Evolutionary conservation across 2,329 filamentous ascomycete genomes (phyloP).

Genomic region (Septoria linicola): DNA sequence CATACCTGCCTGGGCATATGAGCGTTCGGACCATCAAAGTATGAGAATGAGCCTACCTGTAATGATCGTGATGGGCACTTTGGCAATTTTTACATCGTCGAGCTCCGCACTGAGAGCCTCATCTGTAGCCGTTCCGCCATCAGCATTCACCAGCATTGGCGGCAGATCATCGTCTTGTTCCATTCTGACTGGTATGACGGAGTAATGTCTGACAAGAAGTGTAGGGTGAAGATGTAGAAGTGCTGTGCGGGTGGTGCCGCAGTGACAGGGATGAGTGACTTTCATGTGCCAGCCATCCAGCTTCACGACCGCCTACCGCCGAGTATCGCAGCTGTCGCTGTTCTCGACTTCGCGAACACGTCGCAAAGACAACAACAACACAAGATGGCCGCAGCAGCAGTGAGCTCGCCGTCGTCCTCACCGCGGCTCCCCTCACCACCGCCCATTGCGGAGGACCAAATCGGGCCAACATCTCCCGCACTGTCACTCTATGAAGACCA

Average conservation of each 20-base stretch:
- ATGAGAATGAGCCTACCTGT: constrained; percentile 58
- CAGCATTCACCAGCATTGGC: constrained; percentile 63
- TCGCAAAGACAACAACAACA: no score
- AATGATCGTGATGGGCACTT: constrained; percentile 82
- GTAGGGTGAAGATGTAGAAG: background rate
- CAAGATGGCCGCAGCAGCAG: constrained; percentile 32
- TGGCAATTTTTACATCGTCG: constrained; percentile 55
- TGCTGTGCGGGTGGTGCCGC: background rate
- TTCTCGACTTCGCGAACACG: background rate
- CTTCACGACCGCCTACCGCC: no score
- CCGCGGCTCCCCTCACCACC: constrained; percentile 93
- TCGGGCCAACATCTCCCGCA: constrained; percentile 74
- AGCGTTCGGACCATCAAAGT: no score
- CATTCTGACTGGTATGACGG: constrained; percentile 45
- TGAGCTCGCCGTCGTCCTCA: constrained; percentile 64
- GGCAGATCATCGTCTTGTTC: constrained; percentile 62
- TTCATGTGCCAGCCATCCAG: constrained; percentile 12
- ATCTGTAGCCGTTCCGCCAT: background rate
- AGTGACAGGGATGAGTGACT: background rate
- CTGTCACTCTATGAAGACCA: constrained; percentile 60
- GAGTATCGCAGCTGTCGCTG: no score
- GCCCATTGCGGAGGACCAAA: constrained; percentile 90
- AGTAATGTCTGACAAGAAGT: background rate
- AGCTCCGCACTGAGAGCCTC: constrained; percentile 41
- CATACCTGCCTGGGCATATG: no score